Base-by-base conservation (phyloP, 2,329 filamentous ascomycete genomes). In the Dactylonectria estremocensis region DNA sequence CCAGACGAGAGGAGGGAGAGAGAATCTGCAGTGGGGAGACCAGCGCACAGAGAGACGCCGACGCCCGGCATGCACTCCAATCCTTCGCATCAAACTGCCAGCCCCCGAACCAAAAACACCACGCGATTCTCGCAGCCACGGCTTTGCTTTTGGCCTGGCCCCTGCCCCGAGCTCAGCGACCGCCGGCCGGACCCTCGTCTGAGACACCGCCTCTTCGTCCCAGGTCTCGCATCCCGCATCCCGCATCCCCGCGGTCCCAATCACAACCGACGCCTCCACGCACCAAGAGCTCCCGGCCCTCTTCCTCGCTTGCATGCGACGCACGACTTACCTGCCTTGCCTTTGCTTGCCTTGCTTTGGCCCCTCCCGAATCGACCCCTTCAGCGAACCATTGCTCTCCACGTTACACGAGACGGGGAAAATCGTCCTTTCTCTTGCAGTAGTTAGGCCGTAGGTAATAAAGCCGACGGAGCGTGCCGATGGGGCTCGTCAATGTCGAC, bases 321-420 rank as follows among this genome's bases (percentile, higher is more conserved):
- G 69, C 70, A 67, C 45, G 53, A 56, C 58, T 66, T 57, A 66
- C 64, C 57, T 66, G 20, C n/a, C 20, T 37, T 28, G 24, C 24
- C 24, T 28, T 28, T 28, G 24, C 24, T 7, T 28, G 24, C 24
- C 24, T 28, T 28, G 24, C 24, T 28, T 28, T 28, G 24, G 24
- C 54, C 28, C 33, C 31, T n/a, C 31, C 33, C n/a, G 13, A 61
- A 62, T 67, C 56, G 70, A 28, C 24, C 20, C n/a, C 33, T 33
- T 24, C 35, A 62, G 66, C 69, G 64, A 73, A 70, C 70, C 72
- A 72, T 61, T 62, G 63, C 58, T 60, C 14, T 71, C 64, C 72
- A 74, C 72, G 70, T 73, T 60, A 63, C 59, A 35, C 62, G 52
- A 53, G 58, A 62, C 40, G 40, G 50, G 50, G 40, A 40, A 40